Conservation (phyloP, 176 grass and related monocot species). For the Luzula sylvatica region DNA sequence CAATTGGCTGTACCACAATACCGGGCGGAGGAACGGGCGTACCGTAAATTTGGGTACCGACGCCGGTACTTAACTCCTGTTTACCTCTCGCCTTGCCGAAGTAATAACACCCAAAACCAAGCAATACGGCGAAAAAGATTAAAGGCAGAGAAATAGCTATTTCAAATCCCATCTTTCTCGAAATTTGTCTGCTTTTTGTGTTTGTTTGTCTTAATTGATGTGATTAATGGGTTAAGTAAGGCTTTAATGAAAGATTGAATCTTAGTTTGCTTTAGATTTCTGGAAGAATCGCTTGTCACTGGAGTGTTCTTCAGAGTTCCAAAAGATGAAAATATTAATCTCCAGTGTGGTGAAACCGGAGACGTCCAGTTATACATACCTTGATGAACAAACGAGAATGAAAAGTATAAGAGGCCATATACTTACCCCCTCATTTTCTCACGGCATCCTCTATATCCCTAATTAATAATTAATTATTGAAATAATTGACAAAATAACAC, state of each 20-base stretch:
- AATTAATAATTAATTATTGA: no score
- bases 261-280: slow-evolving; percentile 21
- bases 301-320: neutral
- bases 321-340: no score
- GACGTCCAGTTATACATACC: neutral
- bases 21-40: slow-evolving; percentile 40
- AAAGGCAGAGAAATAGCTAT: slow-evolving; percentile 58
- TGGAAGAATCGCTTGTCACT: slow-evolving; percentile 9
- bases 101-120: slow-evolving; percentile 77
- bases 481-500: no score
- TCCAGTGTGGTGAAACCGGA: no score
- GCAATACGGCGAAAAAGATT: slow-evolving; percentile 53
- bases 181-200: no score
- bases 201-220: neutral
- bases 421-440: no score
- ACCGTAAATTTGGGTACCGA: slow-evolving; percentile 52
- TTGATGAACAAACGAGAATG: no score
- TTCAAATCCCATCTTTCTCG: slow-evolving; percentile 44
- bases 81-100: slow-evolving; percentile 57
- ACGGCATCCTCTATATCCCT: no score
- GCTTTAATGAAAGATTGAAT: neutral
- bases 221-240: neutral
- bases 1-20: slow-evolving; percentile 2
- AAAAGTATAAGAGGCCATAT: no score
- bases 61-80: slow-evolving; percentile 42